These are phyloP conservation scores for Gynostemma pentaphyllum DNA, from an alignment of 306 rosid genomes.

Conservation along the genomic window DNA sequence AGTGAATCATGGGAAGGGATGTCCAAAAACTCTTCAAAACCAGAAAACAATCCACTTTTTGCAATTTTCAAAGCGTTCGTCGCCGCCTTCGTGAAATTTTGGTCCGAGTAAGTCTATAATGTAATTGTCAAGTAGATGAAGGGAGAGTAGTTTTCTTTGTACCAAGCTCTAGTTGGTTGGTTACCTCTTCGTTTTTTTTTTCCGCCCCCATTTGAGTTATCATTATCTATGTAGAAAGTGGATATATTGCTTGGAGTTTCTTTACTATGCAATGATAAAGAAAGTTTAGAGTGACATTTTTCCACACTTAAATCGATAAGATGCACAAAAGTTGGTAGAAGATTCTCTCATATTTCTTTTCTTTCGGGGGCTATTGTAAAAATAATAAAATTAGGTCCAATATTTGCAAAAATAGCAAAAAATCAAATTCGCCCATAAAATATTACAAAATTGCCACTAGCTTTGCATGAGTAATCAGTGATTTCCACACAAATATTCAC, in stretches of 20 bases:
- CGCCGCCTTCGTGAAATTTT: constrained; percentile 56
- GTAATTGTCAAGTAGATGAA: constrained; percentile 11
- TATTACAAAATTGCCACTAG: too few relatives aligned
- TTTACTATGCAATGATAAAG: neutral
- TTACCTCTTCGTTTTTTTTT: neutral
- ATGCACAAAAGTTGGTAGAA: neutral
- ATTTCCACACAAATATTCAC: too few relatives aligned
- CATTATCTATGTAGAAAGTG: neutral
- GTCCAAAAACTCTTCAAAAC: constrained; percentile 26
- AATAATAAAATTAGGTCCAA: too few relatives aligned
- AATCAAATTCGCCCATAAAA: too few relatives aligned
- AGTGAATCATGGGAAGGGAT: constrained; percentile 84
- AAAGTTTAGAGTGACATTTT: neutral
- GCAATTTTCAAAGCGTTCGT: constrained; percentile 38
- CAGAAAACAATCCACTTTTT: constrained; percentile 42
- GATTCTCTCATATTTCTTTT: neutral
- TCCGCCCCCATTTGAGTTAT: neutral
- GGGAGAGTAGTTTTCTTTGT: constrained; percentile 7
- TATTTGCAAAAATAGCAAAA: too few relatives aligned
- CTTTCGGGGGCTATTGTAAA: too few relatives aligned
- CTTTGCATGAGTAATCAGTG: too few relatives aligned
- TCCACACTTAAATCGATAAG: neutral
- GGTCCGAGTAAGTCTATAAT: constrained; percentile 43
- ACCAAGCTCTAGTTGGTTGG: neutral
- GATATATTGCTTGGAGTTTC: neutral